phyloP scores from a whole-genome alignment of 176 grass and related monocot genomes.

The Panicum miliaceum region DNA sequence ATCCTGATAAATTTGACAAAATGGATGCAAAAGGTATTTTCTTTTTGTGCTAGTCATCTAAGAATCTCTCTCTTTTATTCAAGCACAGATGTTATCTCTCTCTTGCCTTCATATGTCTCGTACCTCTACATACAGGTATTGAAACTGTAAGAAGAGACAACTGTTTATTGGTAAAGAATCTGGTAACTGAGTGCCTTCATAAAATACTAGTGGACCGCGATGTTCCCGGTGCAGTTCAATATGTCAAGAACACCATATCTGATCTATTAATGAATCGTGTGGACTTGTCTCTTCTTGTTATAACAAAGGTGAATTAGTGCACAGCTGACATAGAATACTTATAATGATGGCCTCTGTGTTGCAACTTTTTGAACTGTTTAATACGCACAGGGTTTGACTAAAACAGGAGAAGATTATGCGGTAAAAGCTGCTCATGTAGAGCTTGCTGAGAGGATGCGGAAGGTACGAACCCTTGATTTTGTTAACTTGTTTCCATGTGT shows the following conservation, averaged over 20 bases:
- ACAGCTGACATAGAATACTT: background rate
- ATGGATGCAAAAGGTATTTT: slow-evolving; percentile 96
- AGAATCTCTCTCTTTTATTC: background rate
- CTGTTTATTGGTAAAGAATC: slow-evolving; percentile 97
- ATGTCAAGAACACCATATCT: slow-evolving; percentile 97
- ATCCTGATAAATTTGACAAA: slow-evolving; percentile 97
- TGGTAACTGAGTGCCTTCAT: slow-evolving; percentile 96
- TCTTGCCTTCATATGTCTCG: slow-evolving; percentile 34
- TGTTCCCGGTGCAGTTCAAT: slow-evolving; percentile 92
- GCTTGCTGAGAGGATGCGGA: slow-evolving; percentile 98
- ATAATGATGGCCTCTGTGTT: background rate
- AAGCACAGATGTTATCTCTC: background rate
- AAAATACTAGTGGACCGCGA: slow-evolving; percentile 92
- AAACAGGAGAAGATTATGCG: slow-evolving; percentile 99
- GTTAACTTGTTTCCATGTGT: background rate
- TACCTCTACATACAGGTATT: slow-evolving; percentile 67
- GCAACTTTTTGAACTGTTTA: slow-evolving; percentile 19
- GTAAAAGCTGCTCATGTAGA: slow-evolving; percentile 99
- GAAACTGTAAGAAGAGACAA: slow-evolving; percentile 99
- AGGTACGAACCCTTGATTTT: slow-evolving; percentile 55
- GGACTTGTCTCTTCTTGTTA: slow-evolving; percentile 98
- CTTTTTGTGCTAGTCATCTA: slow-evolving; percentile 29
- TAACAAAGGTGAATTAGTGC: slow-evolving; percentile 78
- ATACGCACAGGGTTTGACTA: slow-evolving; percentile 84
- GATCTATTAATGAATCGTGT: slow-evolving; percentile 98